phyloP scores from a whole-genome alignment of 495 filamentous ascomycete species.

The Penicillium waksmanii region DNA sequence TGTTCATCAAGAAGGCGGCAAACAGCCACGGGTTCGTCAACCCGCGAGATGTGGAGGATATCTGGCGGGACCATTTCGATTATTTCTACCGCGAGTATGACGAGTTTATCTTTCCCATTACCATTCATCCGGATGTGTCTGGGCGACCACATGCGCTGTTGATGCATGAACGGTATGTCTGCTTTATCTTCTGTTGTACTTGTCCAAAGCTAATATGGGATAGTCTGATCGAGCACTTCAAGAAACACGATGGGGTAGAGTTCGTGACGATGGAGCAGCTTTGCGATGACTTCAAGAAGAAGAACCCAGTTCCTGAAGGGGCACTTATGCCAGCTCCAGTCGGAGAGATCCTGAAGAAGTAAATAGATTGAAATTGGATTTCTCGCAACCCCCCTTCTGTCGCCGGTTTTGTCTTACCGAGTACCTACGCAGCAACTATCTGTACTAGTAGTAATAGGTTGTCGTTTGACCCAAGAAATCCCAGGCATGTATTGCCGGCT shows the following conservation, averaged over 20 bases:
- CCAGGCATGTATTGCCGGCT: too few species aligned
- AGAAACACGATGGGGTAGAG: conserved; percentile 71
- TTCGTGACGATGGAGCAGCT: conserved; percentile 73
- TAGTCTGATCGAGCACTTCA: conserved; percentile 71
- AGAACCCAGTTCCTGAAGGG: conserved; percentile 28
- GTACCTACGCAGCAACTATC: background rate
- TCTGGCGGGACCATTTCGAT: conserved; percentile 67
- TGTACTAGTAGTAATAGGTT: too few species aligned
- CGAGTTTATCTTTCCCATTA: conserved; percentile 70
- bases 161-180: conserved; percentile 58
- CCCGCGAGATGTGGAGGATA: conserved; percentile 57
- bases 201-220: conserved; percentile 5
- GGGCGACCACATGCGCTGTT: conserved; percentile 67
- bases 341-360: conserved; percentile 24
- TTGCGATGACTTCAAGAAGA: conserved; percentile 62
- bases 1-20: conserved; percentile 63
- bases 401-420: background rate
- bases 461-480: too few species aligned
- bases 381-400: too few species aligned
- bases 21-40: conserved; percentile 65
- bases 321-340: conserved; percentile 32
- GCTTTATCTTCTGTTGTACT: background rate
- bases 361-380: background rate
- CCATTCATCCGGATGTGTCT: conserved; percentile 68
- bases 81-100: conserved; percentile 71